Base-by-base conservation (phyloP, 1,284 basidiomycete genomes). In the Heterobasidion annosum region DNA sequence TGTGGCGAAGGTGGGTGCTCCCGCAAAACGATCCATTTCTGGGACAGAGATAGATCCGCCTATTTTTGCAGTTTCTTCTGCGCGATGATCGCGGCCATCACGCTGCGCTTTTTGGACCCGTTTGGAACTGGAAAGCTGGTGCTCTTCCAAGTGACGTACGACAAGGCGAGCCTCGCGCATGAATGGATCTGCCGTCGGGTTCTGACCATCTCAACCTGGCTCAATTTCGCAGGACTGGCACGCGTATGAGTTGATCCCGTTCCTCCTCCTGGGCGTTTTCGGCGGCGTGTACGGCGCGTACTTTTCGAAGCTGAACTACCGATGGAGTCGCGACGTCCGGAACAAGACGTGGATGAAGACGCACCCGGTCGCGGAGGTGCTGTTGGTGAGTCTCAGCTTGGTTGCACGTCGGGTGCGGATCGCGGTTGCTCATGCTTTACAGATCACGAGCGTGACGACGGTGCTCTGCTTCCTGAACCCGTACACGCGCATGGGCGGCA, bases 251-350 rank as follows among this genome's bases (percentile, higher is more conserved):
- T 73, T 94, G 8, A 60, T 88, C 19, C 87, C 91, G 37, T 98
- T 97, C 70, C 66, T 95, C 12, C 65, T 94, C 34, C 77, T 98
- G 12, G 95, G 95, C 8, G 74, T 94, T 37, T 83, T 96, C 60
- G 94, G 94, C 16, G 96, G 95, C 9, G 68, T 98, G 15, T 98
- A 96, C 65, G 96, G 96, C 7, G 96, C 93, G 13, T 86, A 87
- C 62, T 98, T 98, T 71, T 93, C 93, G 16, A 92, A 91, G 63
- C 73, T 95, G 55, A 98, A 98, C 71, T 85, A 89, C 63, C 81
- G 83, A 46, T 99, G 95, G 95, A 85, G 83, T 58, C 82, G 83
- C 55, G 69, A 90, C 62, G 79, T 98, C 50, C 85, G 94, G 57
- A 85, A 84, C 61, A 82, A 79, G 34, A 92, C 88, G 0, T 93